Evolutionary conservation across 1,284 basidiomycete species (phyloP).

Genomic region (Gomphus sp.): DNA sequence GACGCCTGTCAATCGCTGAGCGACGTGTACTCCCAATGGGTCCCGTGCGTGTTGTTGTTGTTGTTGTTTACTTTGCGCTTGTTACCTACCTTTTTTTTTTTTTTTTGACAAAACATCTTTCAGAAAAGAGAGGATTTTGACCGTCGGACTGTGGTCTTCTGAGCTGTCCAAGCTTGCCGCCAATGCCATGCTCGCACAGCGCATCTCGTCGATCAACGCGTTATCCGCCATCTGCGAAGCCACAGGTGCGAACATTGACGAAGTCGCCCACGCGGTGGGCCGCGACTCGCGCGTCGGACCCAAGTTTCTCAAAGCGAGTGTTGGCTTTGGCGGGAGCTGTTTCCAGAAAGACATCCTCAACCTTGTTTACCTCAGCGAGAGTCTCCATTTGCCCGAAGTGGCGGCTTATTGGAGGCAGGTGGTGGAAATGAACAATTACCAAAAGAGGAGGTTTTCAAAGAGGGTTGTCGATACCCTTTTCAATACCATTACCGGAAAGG

Average conservation of each 20-base stretch:
- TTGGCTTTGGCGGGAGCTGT: slow-evolving; percentile 97
- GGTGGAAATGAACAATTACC: slow-evolving; percentile 94
- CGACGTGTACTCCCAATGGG: slow-evolving; percentile 92
- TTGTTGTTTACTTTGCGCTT: slow-evolving; percentile 14
- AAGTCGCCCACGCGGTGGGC: slow-evolving; percentile 93
- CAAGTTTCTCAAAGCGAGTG: slow-evolving; percentile 92
- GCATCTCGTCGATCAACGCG: slow-evolving; percentile 97
- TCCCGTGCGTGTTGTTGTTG: slow-evolving; percentile 55
- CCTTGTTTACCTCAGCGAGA: slow-evolving; percentile 94
- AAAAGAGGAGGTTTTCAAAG: slow-evolving; percentile 86
- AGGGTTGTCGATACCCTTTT: slow-evolving; percentile 92
- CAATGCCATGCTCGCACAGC: slow-evolving; percentile 97
- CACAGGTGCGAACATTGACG: slow-evolving; percentile 98
- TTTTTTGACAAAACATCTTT: background rate
- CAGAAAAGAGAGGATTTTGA: slow-evolving; percentile 74
- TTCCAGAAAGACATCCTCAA: slow-evolving; percentile 99
- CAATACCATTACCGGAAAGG: slow-evolving; percentile 95
- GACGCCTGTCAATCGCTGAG: slow-evolving; percentile 71
- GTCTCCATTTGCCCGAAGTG: slow-evolving; percentile 91
- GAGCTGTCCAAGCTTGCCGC: slow-evolving; percentile 98
- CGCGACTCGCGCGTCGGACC: slow-evolving; percentile 89
- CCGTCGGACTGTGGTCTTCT: slow-evolving; percentile 97
- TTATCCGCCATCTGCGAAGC: slow-evolving; percentile 98
- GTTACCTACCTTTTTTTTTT: background rate
- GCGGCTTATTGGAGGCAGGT: slow-evolving; percentile 96